Conservation (phyloP, 345 rosid genomes). For the Carallia brachiata region DNA sequence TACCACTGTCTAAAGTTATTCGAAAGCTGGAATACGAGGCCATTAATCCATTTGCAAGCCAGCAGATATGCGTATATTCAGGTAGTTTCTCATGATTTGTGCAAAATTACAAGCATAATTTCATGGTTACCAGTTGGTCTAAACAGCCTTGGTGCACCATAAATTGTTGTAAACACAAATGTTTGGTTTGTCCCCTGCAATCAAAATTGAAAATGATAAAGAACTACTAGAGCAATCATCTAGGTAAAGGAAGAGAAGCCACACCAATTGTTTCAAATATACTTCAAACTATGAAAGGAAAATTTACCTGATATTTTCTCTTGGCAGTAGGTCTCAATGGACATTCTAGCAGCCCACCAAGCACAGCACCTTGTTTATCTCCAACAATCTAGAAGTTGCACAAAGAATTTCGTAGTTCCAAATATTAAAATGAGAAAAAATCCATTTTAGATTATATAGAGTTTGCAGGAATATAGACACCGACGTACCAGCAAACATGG, state of each 20-base stretch:
- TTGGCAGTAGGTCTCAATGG: slow-evolving; percentile 79
- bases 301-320: slow-evolving; percentile 82
- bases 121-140: slow-evolving; percentile 74
- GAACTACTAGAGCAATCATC: not conserved
- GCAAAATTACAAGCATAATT: not conserved
- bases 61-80: not conserved
- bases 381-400: slow-evolving; percentile 60
- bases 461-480: slow-evolving; percentile 1
- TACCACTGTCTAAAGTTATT: not conserved
- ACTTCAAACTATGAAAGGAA: not conserved
- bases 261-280: slow-evolving; percentile 3
- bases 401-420: not conserved
- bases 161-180: slow-evolving; percentile 83
- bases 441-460: not conserved
- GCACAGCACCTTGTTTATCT: slow-evolving; percentile 78
- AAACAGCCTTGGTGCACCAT: slow-evolving; percentile 89
- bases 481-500: slow-evolving; percentile 75
- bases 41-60: not conserved
- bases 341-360: slow-evolving; percentile 79
- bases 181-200: slow-evolving; percentile 74
- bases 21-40: not conserved
- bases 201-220: slow-evolving; percentile 4
- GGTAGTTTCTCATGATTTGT: not conserved
- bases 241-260: not conserved
- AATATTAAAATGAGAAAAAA: not conserved